Conservation (phyloP, 805 yeast species). For the Komagataella phaffii region DNA sequence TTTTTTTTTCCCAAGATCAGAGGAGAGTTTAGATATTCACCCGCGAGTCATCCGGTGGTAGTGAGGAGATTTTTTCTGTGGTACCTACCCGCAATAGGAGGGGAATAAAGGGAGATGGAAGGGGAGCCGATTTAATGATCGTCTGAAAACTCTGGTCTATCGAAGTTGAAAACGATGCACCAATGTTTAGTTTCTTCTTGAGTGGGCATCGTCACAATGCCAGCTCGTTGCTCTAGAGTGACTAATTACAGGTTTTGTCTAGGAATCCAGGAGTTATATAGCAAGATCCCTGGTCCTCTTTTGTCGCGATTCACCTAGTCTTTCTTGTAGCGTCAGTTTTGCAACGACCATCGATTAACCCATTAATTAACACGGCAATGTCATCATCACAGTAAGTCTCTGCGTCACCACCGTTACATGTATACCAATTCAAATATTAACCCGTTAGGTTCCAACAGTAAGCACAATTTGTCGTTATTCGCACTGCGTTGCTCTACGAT, state of each 20-base stretch:
- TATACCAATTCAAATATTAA: neutral
- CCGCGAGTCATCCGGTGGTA: neutral
- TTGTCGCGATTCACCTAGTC: neutral
- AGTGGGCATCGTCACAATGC: no score
- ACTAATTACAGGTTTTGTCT: no score
- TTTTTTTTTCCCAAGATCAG: neutral
- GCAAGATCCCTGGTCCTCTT: neutral
- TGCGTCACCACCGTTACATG: neutral
- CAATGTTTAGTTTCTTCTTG: no score
- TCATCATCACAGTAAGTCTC: constrained; percentile 21
- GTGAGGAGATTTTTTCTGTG: neutral
- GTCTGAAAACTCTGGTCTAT: no score
- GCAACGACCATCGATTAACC: neutral
- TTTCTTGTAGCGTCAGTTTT: neutral
- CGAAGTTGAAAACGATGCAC: no score
- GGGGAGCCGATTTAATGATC: neutral
- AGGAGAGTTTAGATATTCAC: neutral
- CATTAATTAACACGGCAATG: constrained; percentile 13
- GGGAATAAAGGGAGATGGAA: neutral
- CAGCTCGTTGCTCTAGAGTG: no score
- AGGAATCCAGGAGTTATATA: no score
- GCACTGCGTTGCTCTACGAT: constrained; percentile 8
- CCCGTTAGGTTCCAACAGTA: constrained; percentile 18
- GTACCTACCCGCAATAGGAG: neutral
- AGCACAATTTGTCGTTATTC: neutral